phyloP scores from a whole-genome alignment of 495 filamentous ascomycete genomes.

The Penicillium soppii region DNA sequence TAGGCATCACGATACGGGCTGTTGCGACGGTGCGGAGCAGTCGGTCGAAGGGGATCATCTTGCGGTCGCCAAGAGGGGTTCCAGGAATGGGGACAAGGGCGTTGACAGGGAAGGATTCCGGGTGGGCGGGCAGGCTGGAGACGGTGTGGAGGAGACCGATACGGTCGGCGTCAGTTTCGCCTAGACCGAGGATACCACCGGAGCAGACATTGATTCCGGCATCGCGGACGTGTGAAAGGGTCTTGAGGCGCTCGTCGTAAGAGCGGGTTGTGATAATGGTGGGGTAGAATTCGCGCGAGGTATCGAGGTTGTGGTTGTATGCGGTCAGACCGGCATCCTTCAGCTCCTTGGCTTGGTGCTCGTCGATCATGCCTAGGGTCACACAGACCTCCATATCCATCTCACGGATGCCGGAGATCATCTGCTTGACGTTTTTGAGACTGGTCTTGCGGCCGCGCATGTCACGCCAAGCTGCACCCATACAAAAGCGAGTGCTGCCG shows the following conservation, averaged over 20 bases:
- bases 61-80: constrained; percentile 71
- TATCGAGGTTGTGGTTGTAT: constrained; percentile 90
- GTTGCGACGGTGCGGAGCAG: constrained; percentile 76
- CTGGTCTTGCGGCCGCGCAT: constrained; percentile 83
- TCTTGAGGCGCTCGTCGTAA: constrained; percentile 79
- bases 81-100: constrained; percentile 83
- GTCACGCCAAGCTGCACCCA: constrained; percentile 89
- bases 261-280: constrained; percentile 74
- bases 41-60: constrained; percentile 67
- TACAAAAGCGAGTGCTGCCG: constrained; percentile 84
- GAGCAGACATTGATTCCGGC: constrained; percentile 85
- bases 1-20: constrained; percentile 73
- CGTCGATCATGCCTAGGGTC: constrained; percentile 85
- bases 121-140: constrained; percentile 70
- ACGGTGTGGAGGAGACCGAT: constrained; percentile 78
- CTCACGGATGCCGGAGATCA: constrained; percentile 73
- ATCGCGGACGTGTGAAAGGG: constrained; percentile 70
- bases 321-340: constrained; percentile 81
- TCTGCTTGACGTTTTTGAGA: constrained; percentile 73
- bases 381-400: constrained; percentile 88
- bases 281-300: constrained; percentile 81
- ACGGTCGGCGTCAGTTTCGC: constrained; percentile 72
- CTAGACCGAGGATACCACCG: constrained; percentile 77
- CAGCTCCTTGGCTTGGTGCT: constrained; percentile 70
- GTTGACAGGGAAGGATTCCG: constrained; percentile 84